Evolutionary conservation across 139 green algal genomes (phyloP), one percentile per base, ranked within the genome.

Genomic region (Closterium sp.): DNA sequence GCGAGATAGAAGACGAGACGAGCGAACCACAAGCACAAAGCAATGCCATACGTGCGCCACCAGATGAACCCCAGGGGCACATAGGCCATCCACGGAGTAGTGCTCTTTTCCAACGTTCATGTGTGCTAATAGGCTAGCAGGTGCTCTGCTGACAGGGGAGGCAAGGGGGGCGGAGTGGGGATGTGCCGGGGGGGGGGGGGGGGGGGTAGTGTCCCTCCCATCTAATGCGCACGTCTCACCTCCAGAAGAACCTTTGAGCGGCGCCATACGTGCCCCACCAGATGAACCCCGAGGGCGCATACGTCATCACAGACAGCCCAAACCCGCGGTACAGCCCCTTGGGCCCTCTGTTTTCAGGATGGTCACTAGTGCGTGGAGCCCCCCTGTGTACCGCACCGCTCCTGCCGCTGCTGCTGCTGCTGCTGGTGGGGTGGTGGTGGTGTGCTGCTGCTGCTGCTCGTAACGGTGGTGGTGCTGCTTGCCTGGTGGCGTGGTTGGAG

Each of bases 271-370:
- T 92, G 33, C 94, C 95, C 97, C 97, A 99, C 94, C 94, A 98
- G 19, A 98, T 94, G 23, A 95, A 95, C 76, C 91, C 95, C 21
- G 93, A 95, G 25, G 97, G 97, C 69, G 97, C 97, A 94, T 98
- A 98, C 12, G 96, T 98, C 21, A 94, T 94, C 1, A 99, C 88
- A 8, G 95, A 97, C 3, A 96, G 93, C 0, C 96, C 96, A 87
- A 99, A 98, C 28, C 97, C 97, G 2, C 97, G 95, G 94, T 99
- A 99, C 38, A 99, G 96, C 4, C 97, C 0, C 94, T 94, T 2
- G 98, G 35, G 1, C 97, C 97, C 93, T 99, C 97, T 85, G 94
- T 88, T n/a, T 30, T 33, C 1, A 99, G 16, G 25, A 99, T 99
- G 0, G 93, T 28, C 33, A 95, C 93, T 0, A 96, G 94, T 88